Evolutionary conservation across 768 basidiomycete species (phyloP).

Genomic region (Lactarius hengduanensis): DNA sequence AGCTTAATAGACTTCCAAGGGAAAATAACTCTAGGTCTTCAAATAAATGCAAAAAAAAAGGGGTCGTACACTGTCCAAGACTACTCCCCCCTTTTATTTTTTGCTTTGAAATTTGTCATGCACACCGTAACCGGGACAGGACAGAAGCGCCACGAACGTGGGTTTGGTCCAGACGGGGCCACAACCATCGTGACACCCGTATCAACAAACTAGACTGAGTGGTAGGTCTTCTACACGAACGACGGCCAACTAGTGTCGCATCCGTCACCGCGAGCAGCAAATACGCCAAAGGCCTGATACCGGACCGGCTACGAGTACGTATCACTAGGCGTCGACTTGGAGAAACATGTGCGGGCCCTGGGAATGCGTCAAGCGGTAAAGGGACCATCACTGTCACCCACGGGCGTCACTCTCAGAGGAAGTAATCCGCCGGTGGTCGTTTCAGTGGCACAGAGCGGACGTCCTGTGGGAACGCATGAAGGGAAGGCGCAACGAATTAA

Average conservation of each 20-base stretch:
- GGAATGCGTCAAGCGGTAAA: background rate
- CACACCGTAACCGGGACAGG: background rate
- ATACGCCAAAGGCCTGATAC: background rate
- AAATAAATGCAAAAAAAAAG: background rate
- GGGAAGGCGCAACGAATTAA: background rate
- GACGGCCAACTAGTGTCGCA: background rate
- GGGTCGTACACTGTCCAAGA: background rate
- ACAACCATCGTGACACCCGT: background rate
- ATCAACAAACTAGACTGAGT: background rate
- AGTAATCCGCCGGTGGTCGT: slow-evolving; percentile 85
- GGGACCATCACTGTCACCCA: background rate
- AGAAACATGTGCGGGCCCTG: background rate
- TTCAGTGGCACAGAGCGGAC: slow-evolving; percentile 79
- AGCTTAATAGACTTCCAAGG: background rate
- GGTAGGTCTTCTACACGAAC: background rate
- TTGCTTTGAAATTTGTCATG: background rate
- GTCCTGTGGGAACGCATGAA: slow-evolving; percentile 48
- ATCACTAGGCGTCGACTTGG: background rate
- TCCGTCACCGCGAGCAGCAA: background rate
- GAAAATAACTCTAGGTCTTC: background rate
- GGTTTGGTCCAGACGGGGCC: background rate
- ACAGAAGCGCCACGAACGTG: background rate
- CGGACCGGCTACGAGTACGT: background rate
- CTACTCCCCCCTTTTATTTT: background rate
- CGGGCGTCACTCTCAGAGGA: slow-evolving; percentile 46